Conservation (phyloP, 352 stramenopile genomes). For the Phytophthora constricta region DNA sequence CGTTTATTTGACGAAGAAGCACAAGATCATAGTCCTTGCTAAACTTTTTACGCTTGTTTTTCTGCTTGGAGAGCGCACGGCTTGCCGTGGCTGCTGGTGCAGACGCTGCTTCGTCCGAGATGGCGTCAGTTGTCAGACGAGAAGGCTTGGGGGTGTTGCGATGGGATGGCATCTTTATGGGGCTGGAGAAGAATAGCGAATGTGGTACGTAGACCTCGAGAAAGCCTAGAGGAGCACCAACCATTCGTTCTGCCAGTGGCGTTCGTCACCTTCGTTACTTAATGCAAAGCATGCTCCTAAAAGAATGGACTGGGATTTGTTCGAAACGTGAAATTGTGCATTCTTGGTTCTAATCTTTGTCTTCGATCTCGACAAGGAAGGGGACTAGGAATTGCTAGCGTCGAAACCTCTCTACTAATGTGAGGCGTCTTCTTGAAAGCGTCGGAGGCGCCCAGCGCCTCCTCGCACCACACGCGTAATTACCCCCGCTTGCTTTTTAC, state of each 20-base stretch:
- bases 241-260: neutral
- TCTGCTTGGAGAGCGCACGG: neutral
- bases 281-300: neutral
- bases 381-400: no score
- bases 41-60: neutral
- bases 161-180: neutral
- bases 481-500: no score
- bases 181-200: neutral
- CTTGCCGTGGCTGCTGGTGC: neutral
- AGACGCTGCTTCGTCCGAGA: neutral
- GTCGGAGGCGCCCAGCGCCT: no score
- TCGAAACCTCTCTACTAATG: no score
- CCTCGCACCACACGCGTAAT: no score
- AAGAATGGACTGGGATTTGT: conserved; percentile 7
- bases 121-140: no score
- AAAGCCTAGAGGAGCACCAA: neutral
- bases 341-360: no score
- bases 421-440: no score
- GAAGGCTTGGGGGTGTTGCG: no score
- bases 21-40: neutral
- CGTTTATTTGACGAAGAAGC: neutral
- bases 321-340: no score
- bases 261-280: neutral
- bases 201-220: no score
- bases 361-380: no score